Evolutionary conservation across 805 yeast species (phyloP).

Genomic region (Ogataea pignaliae): DNA sequence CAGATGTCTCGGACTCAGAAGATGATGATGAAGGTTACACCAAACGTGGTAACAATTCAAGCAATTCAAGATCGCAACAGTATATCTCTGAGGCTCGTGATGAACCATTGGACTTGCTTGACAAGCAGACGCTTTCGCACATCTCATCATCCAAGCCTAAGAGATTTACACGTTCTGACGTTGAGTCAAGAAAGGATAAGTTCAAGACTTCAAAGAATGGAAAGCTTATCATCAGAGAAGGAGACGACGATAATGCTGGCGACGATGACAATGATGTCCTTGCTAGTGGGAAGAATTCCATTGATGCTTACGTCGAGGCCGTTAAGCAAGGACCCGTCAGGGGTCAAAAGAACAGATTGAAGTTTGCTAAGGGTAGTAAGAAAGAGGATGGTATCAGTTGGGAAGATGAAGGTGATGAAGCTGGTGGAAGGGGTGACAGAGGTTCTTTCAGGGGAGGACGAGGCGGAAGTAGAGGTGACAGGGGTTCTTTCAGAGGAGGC

Average conservation of each 20-base stretch:
- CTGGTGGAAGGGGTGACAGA: background rate
- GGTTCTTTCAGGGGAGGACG: background rate
- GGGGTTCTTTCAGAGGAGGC: conserved; percentile 2
- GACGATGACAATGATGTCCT: conserved; percentile 31
- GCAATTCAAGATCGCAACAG: conserved; percentile 40
- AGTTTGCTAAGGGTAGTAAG: conserved; percentile 52
- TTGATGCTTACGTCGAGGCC: conserved; percentile 92
- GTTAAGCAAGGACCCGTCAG: conserved; percentile 89
- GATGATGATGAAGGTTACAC: conserved; percentile 31
- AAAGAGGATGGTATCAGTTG: conserved; percentile 53
- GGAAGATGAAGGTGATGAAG: conserved; percentile 33
- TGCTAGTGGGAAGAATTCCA: conserved; percentile 47
- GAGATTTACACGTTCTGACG: conserved; percentile 43
- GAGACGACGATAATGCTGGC: conserved; percentile 41
- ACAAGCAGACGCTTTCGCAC: conserved; percentile 76
- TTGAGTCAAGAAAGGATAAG: conserved; percentile 28
- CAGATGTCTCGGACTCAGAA: conserved; percentile 51
- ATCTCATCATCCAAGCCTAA: conserved; percentile 86
- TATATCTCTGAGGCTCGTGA: conserved; percentile 72
- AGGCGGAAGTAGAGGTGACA: background rate
- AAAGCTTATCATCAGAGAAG: conserved; percentile 60
- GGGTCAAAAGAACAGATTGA: conserved; percentile 88
- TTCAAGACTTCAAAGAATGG: conserved; percentile 55
- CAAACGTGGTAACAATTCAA: conserved; percentile 10
- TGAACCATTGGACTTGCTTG: conserved; percentile 83